Evolutionary conservation across 805 yeast species (phyloP).

Genomic region (Kodamaea laetipori): DNA sequence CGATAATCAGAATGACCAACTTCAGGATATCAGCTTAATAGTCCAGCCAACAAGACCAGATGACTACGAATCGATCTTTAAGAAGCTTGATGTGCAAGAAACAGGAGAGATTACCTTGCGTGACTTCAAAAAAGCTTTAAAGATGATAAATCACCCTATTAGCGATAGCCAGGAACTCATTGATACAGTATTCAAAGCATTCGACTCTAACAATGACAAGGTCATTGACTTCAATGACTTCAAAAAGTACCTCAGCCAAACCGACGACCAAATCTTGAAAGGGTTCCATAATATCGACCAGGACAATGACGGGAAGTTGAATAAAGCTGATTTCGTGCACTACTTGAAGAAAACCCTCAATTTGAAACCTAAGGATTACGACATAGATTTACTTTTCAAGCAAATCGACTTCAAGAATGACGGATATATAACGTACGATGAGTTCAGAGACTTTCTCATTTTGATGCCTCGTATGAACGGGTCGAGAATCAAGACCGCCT

Average conservation of each 20-base stretch:
- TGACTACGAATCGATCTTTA: conserved; percentile 38
- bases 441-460: conserved; percentile 80
- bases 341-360: conserved; percentile 61
- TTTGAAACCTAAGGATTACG: conserved; percentile 51
- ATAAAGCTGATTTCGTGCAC: conserved; percentile 61
- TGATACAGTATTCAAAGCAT: conserved; percentile 54
- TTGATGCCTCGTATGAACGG: conserved; percentile 82
- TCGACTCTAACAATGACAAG: conserved; percentile 60
- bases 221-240: conserved; percentile 67
- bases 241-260: conserved; percentile 59
- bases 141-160: conserved; percentile 61
- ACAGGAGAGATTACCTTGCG: conserved; percentile 52
- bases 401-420: conserved; percentile 56
- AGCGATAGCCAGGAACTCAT: conserved; percentile 62
- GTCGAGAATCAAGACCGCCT: conserved; percentile 79
- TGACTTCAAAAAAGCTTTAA: conserved; percentile 51
- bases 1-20: neutral
- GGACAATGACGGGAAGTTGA: conserved; percentile 72
- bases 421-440: conserved; percentile 77
- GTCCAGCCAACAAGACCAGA: conserved; percentile 16
- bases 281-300: conserved; percentile 72
- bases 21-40: neutral
- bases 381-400: conserved; percentile 57
- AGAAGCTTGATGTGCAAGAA: conserved; percentile 38
- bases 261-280: conserved; percentile 68